phyloP scores from a whole-genome alignment of 257 asterid genomes.

The Solanum lycopersicoides region DNA sequence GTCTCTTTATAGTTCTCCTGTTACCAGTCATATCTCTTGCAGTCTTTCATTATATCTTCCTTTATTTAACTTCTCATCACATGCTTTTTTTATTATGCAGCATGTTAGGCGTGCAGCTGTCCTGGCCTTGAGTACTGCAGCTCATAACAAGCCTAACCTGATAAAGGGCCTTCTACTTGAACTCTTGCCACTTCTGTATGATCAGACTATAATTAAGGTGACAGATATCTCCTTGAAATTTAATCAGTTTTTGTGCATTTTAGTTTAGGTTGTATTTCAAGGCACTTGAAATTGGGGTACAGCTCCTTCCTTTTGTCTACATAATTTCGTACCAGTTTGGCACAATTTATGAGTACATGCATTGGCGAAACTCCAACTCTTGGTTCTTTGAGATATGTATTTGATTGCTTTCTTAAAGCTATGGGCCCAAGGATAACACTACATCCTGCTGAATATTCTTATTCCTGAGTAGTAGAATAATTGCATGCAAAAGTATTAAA shows the following conservation, averaged over 20 bases:
- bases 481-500: neutral
- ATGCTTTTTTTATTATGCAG: constrained; percentile 39
- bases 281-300: neutral
- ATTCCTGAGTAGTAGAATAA: neutral
- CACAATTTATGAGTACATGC: neutral
- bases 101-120: constrained; percentile 99
- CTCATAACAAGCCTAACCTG: constrained; percentile 95
- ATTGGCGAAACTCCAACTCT: neutral
- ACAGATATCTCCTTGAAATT: neutral
- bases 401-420: neutral
- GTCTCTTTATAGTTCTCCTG: neutral
- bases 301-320: neutral
- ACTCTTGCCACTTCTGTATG: constrained; percentile 88
- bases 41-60: neutral
- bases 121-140: constrained; percentile 94
- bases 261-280: neutral
- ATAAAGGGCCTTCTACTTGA: constrained; percentile 81
- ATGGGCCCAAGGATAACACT: neutral
- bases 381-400: neutral
- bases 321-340: neutral
- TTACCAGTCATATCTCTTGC: neutral
- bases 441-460: neutral
- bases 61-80: neutral
- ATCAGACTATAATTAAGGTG: constrained; percentile 93
- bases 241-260: neutral